These are phyloP conservation scores for Aureobasidium lini DNA, from an alignment of 2,329 filamentous ascomycete species.

Conservation along the genomic window DNA sequence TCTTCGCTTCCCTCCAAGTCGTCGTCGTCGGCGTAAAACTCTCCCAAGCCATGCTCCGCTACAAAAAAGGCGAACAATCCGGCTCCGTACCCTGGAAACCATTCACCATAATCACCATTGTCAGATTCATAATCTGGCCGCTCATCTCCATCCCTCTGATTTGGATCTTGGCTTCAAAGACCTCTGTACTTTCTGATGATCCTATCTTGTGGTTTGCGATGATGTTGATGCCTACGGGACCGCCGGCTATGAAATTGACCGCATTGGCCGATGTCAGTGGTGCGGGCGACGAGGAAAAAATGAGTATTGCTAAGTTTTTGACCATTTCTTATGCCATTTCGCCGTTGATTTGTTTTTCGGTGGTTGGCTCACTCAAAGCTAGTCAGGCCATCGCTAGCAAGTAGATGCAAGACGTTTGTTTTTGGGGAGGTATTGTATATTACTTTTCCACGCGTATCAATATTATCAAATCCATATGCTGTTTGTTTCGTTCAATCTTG, in stretches of 20 bases:
- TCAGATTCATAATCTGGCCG: constrained; percentile 58
- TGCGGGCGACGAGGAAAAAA: constrained; percentile 41
- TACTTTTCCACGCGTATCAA: no score
- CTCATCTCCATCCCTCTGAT: constrained; percentile 42
- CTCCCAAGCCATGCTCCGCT: constrained; percentile 44
- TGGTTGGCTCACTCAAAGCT: constrained; percentile 41
- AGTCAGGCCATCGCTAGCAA: constrained; percentile 25
- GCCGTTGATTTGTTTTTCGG: constrained; percentile 37
- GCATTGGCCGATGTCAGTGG: constrained; percentile 45
- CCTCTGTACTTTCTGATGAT: constrained; percentile 46
- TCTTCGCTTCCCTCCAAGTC: constrained; percentile 59
- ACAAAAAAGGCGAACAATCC: constrained; percentile 37
- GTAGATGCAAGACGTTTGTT: not conserved
- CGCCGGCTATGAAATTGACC: constrained; percentile 47
- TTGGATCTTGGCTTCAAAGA: constrained; percentile 48
- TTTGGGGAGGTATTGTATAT: no score
- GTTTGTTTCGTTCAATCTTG: no score
- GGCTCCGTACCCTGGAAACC: constrained; percentile 42
- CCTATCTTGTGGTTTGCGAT: constrained; percentile 60
- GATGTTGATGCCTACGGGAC: constrained; percentile 53
- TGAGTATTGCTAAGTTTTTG: constrained; percentile 47
- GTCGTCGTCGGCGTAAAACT: constrained; percentile 61
- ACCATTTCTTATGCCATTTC: constrained; percentile 38
- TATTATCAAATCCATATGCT: no score
- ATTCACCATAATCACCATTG: constrained; percentile 44